These are phyloP conservation scores for Epichloe bromicola DNA, from an alignment of 2,329 filamentous ascomycete species.

Conservation along the genomic window DNA sequence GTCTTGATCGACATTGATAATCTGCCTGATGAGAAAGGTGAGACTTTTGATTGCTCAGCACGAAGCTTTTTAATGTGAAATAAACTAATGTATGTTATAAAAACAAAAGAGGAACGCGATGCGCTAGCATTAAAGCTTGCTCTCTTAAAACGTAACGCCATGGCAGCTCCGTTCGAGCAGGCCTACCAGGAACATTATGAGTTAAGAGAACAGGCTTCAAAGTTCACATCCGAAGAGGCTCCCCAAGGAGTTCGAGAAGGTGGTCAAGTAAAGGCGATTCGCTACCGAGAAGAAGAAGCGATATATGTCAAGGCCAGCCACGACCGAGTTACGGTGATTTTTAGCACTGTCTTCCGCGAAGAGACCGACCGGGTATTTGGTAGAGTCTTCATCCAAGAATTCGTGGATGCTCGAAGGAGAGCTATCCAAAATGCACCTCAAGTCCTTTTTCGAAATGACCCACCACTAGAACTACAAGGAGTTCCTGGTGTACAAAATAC, in stretches of 20 bases:
- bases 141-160: slow-evolving; percentile 91
- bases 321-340: slow-evolving; percentile 96
- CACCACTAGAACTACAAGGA: slow-evolving; percentile 79
- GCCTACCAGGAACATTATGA: slow-evolving; percentile 88
- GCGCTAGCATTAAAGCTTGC: slow-evolving; percentile 79
- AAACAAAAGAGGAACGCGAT: slow-evolving; percentile 57
- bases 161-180: slow-evolving; percentile 96
- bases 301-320: slow-evolving; percentile 98
- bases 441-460: slow-evolving; percentile 89
- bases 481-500: slow-evolving; percentile 69
- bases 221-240: slow-evolving; percentile 87
- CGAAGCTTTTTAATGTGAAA: not conserved
- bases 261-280: slow-evolving; percentile 86
- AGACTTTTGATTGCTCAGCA: not conserved
- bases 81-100: not conserved
- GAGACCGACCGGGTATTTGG: slow-evolving; percentile 96
- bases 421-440: slow-evolving; percentile 98
- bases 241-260: slow-evolving; percentile 84
- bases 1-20: slow-evolving; percentile 79
- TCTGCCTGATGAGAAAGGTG: slow-evolving; percentile 67
- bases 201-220: slow-evolving; percentile 75
- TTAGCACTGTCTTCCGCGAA: slow-evolving; percentile 94
- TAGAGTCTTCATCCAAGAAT: slow-evolving; percentile 97
- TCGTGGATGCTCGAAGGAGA: slow-evolving; percentile 87
- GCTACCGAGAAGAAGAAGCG: slow-evolving; percentile 96